phyloP scores from a whole-genome alignment of 805 yeast genomes.

The Dipodascopsis tothii region DNA sequence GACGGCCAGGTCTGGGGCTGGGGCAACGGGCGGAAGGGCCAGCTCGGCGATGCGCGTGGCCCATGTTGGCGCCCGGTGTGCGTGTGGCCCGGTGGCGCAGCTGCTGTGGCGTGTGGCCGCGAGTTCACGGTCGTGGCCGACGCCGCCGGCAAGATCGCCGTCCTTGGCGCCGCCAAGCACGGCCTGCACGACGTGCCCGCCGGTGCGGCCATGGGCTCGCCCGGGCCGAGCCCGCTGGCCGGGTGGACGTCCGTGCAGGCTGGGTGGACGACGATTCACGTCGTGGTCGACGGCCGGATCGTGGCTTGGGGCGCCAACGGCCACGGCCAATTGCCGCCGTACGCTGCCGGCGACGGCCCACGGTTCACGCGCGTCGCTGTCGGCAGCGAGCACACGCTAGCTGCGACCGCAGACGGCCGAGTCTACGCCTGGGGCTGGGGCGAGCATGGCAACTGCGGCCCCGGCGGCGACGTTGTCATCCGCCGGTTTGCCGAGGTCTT shows the following conservation, averaged over 20 bases:
- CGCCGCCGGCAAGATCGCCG: constrained; percentile 16
- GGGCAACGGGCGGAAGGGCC: constrained; percentile 65
- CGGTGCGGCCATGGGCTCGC: not conserved
- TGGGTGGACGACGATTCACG: constrained; percentile 80
- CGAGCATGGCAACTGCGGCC: constrained; percentile 93
- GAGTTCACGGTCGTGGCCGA: constrained; percentile 45
- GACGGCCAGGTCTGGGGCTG: constrained; percentile 50
- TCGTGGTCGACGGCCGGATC: constrained; percentile 32
- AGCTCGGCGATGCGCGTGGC: constrained; percentile 31
- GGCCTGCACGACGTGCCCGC: constrained; percentile 1
- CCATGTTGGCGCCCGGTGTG: not conserved
- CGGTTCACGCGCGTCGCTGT: constrained; percentile 33
- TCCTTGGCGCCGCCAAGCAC: constrained; percentile 6
- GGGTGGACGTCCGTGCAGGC: constrained; percentile 31
- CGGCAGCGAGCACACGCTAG: constrained; percentile 86
- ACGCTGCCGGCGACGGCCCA: constrained; percentile 1
- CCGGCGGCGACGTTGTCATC: constrained; percentile 2
- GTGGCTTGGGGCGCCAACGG: constrained; percentile 65
- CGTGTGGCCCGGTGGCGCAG: constrained; percentile 2
- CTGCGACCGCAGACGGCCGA: constrained; percentile 28
- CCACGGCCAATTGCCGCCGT: constrained; percentile 55
- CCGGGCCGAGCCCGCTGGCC: not conserved
- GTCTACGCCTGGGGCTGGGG: constrained; percentile 96
- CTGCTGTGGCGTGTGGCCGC: constrained; percentile 42
- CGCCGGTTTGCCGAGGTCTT: too few species aligned